Evolutionary conservation across 2,329 filamentous ascomycete genomes (phyloP), one percentile per base, ranked within the genome.

Genomic region (Sclerotinia minor): DNA sequence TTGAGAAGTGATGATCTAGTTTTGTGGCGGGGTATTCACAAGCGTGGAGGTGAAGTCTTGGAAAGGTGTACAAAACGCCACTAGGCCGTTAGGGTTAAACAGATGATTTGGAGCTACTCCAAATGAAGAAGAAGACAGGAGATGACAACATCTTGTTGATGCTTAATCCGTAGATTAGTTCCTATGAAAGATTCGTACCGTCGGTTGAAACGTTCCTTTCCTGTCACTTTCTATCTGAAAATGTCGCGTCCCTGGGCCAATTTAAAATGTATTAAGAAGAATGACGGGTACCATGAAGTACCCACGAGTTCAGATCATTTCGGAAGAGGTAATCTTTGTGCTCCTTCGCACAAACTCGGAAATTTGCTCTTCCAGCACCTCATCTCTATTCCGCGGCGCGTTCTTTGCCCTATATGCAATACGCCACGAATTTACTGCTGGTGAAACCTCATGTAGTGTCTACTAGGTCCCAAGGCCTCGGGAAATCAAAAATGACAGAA

Each of bases 21-120:
- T 32, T 45, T 49, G 58, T 61, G 58, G 44, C 15, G 32, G 45
- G 45, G 45, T 50, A 61, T 35, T 50, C 15, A 50, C 38, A 50
- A 50, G 45, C n/a, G 45, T 60, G 58, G 44, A 60, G 57, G 58
- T 38, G n/a, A 38, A 38, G n/a, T 26, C 59, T 63, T 50, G 59
- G 45, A 52, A 38, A 19, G 45, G 59, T 5, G 32, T 21, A 41
- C 45, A 35, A 50, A 35, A 15, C n/a, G 32, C 45, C 47, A 63
- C 59, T 38, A 50, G 17, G 15, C n/a, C 24, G n/a, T n/a, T 41
- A 19, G 15, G n/a, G 50, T 63, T 32, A 59, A 45, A 45, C 38
- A 11, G 29, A 35, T 29, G 44, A 32, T 24, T 57, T 38, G 54
- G 32, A 8, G 32, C 54, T 32, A 57, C 3, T 13, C 32, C 32